Evolutionary conservation across 805 yeast genomes (phyloP), one percentile per base, ranked within the genome.

Genomic region (Candida coquimbonensis): DNA sequence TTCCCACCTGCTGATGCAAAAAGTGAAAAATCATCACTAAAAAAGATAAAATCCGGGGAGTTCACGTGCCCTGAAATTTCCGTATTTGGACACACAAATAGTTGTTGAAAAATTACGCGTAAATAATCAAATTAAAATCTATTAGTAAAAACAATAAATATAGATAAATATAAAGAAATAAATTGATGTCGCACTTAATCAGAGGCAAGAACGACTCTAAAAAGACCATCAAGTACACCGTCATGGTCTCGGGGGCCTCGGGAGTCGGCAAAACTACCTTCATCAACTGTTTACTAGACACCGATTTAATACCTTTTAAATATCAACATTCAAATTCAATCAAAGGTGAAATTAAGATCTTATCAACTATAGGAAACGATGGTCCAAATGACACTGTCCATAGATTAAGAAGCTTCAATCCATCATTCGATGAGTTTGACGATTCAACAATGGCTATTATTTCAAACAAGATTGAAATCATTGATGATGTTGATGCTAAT

Each of bases 241-340:
- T 85, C 55, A 73, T 85, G 79, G 74, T 83, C 16, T 78, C 81
- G 24, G 95, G 95, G 17, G 77, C 78, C 40, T 74, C 80, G 50
- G 91, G 91, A 16, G 76, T 87, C 0, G 95, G 95, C 11, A 85
- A 84, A 59, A 78, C 90, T 19, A 80, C 91, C 0, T 85, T 85
- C 57, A 70, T 84, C 49, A 85, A 85, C 57, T 74, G 85, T 38
- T 60, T 85, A 42, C 62, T 85, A 49, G 85, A 80, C 59, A 77
- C 80, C 36, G 75, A 74, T 47, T 70, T 84, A 35, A 61, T 84
- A 50, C 74, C 80, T 16, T 87, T 82, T 54, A 72, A 78, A 47
- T 83, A 69, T 54, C 73, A 75, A 48, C 69, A 67, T 17, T 49
- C 59, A 11, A 66, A 65, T 14, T 43, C 61, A 1, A 39, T 62